phyloP scores from a whole-genome alignment of 352 stramenopile species.

The Stramenopiles sp. region DNA sequence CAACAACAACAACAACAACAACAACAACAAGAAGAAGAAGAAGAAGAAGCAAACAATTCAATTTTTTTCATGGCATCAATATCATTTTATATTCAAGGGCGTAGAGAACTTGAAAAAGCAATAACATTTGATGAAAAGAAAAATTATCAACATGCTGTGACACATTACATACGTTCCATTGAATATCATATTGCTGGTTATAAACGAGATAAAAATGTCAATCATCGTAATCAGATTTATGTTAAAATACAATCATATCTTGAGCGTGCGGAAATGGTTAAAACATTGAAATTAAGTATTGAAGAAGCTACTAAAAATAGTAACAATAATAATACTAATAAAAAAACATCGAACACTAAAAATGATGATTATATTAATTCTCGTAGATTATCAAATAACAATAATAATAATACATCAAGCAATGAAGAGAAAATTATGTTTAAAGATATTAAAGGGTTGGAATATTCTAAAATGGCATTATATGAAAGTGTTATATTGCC shows the following conservation, averaged over 20 bases:
- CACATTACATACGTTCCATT: background rate
- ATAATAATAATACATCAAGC: background rate
- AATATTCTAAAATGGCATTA: background rate
- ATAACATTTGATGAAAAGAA: background rate
- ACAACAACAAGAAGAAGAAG: too few relatives aligned
- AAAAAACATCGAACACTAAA: background rate
- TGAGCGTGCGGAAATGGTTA: background rate
- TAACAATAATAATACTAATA: background rate
- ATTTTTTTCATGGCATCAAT: too few relatives aligned
- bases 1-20: too few relatives aligned
- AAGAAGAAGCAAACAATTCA: too few relatives aligned
- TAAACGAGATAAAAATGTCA: background rate
- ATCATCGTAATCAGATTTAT: background rate
- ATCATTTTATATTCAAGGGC: background rate
- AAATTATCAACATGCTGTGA: background rate
- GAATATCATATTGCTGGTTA: background rate
- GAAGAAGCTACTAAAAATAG: background rate
- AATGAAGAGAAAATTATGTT: background rate
- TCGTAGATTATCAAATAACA: too few relatives aligned
- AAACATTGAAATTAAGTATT: background rate
- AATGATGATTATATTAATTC: too few relatives aligned
- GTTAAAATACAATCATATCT: background rate
- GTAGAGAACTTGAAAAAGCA: background rate
- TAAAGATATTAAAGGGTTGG: background rate
- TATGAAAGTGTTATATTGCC: slow-evolving; percentile 29